Percentiles rank a stretch among this genome's conserved stretches.
These are phyloP conservation scores for Pichia scutulata DNA, from an alignment of 805 yeast genomes.

Conservation along the genomic window DNA sequence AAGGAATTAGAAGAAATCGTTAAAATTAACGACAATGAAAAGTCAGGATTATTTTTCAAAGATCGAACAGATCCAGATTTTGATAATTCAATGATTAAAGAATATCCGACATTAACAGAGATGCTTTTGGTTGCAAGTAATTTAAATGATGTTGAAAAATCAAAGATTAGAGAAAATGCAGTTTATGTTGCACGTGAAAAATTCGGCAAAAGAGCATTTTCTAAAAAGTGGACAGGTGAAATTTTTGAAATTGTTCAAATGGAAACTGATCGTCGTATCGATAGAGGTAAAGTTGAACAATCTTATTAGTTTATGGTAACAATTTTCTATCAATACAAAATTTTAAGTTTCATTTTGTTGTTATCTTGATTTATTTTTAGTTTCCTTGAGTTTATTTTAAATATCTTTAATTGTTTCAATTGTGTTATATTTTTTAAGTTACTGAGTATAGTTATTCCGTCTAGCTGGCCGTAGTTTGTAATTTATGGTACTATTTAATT, in stretches of 20 bases:
- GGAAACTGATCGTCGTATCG: constrained; percentile 17
- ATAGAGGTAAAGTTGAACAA: constrained; percentile 26
- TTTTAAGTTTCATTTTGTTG: too few relatives aligned
- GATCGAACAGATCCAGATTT: constrained; percentile 64
- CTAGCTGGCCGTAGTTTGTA: too few relatives aligned
- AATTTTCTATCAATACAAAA: too few relatives aligned
- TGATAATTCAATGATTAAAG: constrained; percentile 19
- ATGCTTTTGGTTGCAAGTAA: constrained; percentile 33
- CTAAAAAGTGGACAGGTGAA: constrained; percentile 18
- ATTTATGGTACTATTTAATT: too few relatives aligned
- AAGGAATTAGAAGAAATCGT: background rate
- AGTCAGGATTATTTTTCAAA: constrained; percentile 76
- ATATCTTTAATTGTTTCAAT: too few relatives aligned
- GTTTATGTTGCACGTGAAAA: constrained; percentile 19
- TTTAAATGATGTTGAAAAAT: constrained; percentile 12
- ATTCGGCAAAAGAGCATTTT: constrained; percentile 22
- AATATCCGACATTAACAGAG: constrained; percentile 34
- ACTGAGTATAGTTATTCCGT: too few relatives aligned
- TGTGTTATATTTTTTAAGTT: too few relatives aligned
- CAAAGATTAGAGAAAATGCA: constrained; percentile 17
- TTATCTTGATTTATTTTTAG: too few relatives aligned
- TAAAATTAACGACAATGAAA: constrained; percentile 19
- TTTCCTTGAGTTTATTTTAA: too few relatives aligned
- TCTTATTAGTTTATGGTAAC: too few relatives aligned
- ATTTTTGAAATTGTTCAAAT: constrained; percentile 10